These are phyloP conservation scores for Alternaria tenuissima DNA, from an alignment of 2,329 filamentous ascomycete genomes.

Conservation along the genomic window DNA sequence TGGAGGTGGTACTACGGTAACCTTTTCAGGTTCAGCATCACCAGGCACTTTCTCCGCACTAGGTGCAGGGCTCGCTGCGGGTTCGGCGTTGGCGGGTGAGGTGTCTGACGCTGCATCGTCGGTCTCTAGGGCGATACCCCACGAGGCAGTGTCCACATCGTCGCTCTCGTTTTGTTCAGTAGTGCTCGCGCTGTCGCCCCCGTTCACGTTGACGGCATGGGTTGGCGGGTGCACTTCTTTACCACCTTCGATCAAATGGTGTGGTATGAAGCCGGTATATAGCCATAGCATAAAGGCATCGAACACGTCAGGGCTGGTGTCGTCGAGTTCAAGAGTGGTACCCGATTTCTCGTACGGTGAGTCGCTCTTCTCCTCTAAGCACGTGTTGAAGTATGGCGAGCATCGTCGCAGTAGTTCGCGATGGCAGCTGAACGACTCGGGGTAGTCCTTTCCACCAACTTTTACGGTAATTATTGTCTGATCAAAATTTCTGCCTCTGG, in stretches of 20 bases:
- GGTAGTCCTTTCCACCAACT: conserved; percentile 41
- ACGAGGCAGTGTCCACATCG: conserved; percentile 46
- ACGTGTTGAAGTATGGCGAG: conserved; percentile 45
- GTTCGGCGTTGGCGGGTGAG: conserved; percentile 14
- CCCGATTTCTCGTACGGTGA: conserved; percentile 45
- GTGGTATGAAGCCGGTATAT: conserved; percentile 48
- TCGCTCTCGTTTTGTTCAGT: conserved; percentile 32
- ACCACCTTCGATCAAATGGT: conserved; percentile 48
- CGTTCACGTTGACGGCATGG: conserved; percentile 36
- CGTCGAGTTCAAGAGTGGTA: conserved; percentile 41
- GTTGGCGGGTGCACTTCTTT: conserved; percentile 43
- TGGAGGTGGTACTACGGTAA: conserved; percentile 28
- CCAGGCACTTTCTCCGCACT: conserved; percentile 43
- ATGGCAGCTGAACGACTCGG: conserved; percentile 48
- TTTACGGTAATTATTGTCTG: conserved; percentile 49
- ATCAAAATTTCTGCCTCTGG: conserved; percentile 43
- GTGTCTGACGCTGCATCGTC: conserved; percentile 35
- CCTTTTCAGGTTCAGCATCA: conserved; percentile 41
- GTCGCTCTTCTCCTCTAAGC: conserved; percentile 37
- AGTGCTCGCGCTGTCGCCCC: conserved; percentile 21
- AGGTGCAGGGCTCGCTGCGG: conserved; percentile 20
- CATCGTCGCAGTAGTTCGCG: conserved; percentile 44
- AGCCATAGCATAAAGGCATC: conserved; percentile 50
- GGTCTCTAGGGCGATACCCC: conserved; percentile 46
- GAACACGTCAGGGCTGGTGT: conserved; percentile 48